phyloP scores from a whole-genome alignment of 2,329 filamentous ascomycete species.

The Neoarthrinium moseri region DNA sequence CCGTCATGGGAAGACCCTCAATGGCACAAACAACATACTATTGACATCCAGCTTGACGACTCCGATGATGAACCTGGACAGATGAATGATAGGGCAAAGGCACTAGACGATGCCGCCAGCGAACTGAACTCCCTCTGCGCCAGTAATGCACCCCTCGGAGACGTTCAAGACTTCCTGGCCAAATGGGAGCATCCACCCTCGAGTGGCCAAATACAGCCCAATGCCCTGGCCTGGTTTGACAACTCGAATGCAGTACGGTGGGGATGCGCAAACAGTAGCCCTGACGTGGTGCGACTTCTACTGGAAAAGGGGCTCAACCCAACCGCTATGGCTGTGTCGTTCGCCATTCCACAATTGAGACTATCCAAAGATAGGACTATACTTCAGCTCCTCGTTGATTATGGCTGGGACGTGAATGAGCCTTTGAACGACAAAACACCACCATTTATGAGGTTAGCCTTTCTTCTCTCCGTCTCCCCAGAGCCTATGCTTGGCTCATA shows the following conservation, averaged over 20 bases:
- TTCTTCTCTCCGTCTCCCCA: not conserved
- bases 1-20: not conserved
- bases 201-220: not conserved
- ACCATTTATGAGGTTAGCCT: not conserved
- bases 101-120: not conserved
- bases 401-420: not conserved
- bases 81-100: not conserved
- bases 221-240: conserved; percentile 1
- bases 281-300: not conserved
- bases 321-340: not conserved
- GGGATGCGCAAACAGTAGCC: not conserved
- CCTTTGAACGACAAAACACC: not conserved
- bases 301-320: not conserved
- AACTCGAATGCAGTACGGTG: not conserved
- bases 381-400: not conserved
- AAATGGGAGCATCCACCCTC: not conserved
- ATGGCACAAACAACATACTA: not conserved
- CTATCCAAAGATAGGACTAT: not conserved
- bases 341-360: not conserved
- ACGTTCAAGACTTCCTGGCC: not conserved
- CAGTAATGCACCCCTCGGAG: not conserved
- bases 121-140: not conserved
- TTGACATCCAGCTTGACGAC: not conserved
- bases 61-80: not conserved
- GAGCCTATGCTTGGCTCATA: not conserved